Conservation (phyloP, 495 filamentous ascomycete species). For the Sporormia fimetaria region DNA sequence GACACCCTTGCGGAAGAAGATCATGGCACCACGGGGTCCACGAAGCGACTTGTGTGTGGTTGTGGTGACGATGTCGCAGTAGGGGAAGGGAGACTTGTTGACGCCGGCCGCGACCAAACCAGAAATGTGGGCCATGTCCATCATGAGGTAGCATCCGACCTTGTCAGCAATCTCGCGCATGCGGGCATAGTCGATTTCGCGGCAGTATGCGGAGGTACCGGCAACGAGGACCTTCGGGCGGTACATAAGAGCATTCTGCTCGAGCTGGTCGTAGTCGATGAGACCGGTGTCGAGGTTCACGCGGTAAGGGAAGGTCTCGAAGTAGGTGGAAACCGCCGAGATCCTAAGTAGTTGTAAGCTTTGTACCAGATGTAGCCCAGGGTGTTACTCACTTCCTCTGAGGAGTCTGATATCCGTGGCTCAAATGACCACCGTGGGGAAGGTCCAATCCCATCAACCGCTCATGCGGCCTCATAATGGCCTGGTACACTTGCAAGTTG, state of each 20-base stretch:
- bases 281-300: constrained; percentile 57
- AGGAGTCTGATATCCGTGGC: constrained; percentile 95
- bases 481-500: constrained; percentile 98
- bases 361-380: not conserved
- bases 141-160: constrained; percentile 81
- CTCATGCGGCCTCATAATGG: constrained; percentile 93
- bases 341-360: constrained; percentile 26
- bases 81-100: constrained; percentile 73
- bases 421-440: constrained; percentile 94
- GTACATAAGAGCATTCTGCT: constrained; percentile 74
- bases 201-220: constrained; percentile 88
- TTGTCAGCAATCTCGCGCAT: constrained; percentile 83
- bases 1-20: constrained; percentile 92
- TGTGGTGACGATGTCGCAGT: constrained; percentile 94
- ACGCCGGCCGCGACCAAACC: constrained; percentile 87
- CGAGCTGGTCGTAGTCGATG: constrained; percentile 86
- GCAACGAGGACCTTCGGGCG: constrained; percentile 93
- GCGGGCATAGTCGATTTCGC: constrained; percentile 80
- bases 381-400: constrained; percentile 61
- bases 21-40: constrained; percentile 91
- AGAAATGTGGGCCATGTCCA: constrained; percentile 98
- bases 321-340: constrained; percentile 37
- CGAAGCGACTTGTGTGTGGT: constrained; percentile 95
- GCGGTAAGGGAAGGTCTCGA: constrained; percentile 39
- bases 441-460: constrained; percentile 95